phyloP scores from a whole-genome alignment of 306 rosid species.

The Pyrus pyrifolia region DNA sequence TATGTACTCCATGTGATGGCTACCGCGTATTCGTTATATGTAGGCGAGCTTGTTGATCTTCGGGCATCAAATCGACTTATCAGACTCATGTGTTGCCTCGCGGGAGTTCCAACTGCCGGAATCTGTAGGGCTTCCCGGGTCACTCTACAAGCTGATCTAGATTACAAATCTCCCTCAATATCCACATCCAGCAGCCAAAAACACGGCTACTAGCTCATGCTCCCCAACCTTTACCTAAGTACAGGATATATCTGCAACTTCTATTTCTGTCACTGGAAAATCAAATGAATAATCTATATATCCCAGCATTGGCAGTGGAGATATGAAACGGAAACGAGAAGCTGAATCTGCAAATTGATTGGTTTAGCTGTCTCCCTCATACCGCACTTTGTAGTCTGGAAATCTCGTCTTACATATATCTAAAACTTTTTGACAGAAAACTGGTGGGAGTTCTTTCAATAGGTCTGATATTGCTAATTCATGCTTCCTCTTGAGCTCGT shows the following conservation, averaged over 20 bases:
- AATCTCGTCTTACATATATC: constrained; percentile 34
- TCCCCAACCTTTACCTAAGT: constrained; percentile 12
- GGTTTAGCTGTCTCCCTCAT: constrained; percentile 10
- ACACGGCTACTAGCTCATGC: constrained; percentile 1
- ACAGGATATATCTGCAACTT: constrained; percentile 9
- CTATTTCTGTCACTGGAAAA: background rate
- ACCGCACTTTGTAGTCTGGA: constrained; percentile 19
- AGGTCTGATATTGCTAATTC: constrained; percentile 43
- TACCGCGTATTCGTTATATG: constrained; percentile 13
- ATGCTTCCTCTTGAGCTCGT: constrained; percentile 60
- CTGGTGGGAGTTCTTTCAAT: constrained; percentile 43
- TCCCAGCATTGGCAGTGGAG: constrained; percentile 1
- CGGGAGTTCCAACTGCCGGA: constrained; percentile 6
- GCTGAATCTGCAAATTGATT: background rate
- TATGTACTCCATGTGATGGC: constrained; percentile 26
- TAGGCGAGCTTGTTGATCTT: constrained; percentile 1
- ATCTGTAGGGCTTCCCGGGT: constrained; percentile 2
- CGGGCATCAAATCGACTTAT: constrained; percentile 13
- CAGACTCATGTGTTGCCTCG: constrained; percentile 12
- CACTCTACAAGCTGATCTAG: constrained; percentile 11
- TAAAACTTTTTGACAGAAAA: constrained; percentile 40
- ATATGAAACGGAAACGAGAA: background rate
- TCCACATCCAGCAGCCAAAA: constrained; percentile 11
- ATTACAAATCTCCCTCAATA: background rate
- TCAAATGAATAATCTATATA: background rate